Base-by-base conservation (phyloP, 164 flowering plant species). In the Vitis labrusca region DNA sequence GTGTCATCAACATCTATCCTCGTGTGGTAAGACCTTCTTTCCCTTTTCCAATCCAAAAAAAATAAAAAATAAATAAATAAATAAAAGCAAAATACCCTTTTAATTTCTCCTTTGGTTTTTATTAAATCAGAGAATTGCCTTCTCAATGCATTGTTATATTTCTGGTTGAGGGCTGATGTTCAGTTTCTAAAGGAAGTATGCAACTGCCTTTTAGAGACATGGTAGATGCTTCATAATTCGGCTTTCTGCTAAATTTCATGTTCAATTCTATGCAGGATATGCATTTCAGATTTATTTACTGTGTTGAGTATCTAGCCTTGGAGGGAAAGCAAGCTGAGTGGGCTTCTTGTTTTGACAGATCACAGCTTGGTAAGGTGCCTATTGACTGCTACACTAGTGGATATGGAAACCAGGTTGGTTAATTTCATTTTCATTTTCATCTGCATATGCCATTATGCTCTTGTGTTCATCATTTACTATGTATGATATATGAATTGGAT, bases 1-100 rank as follows among this genome's bases (percentile, higher is more conserved):
- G 86, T 70, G 53, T 76, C 13, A 83, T 83, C 10, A 30, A 69
- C n/a, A 58, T 75, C 23, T 83, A 79, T 68, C 86, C 86, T 30
- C 74, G 77, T 50, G 74, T 70, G 69, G 80, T 77, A 68, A 19
- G 27, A 50, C 23, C 10, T 49, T 32, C 1, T 27, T 32, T 11
- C 10, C 56, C 44, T 37, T 37, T 37, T 37, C 44, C 44, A 37
- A 37, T 37, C 44, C 44, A 37, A 6, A 37, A 32, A 32, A 32
- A 32, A 32, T 23, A 23, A 23, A 23, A 23, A 23, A 6, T 3
- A 32, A 32, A 32, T 32, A 6, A 32, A 32, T 1, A 32, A 32
- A 23, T 23, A 32, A 32, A 32, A 32, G 7, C 6, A 37, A 37
- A 32, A 37, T 37, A 37, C 44, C 44, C 44, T 37, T 37, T 6